These are phyloP conservation scores for Acanthamoeba triangularis DNA, from an alignment of 208 protist species.

Conservation along the genomic window DNA sequence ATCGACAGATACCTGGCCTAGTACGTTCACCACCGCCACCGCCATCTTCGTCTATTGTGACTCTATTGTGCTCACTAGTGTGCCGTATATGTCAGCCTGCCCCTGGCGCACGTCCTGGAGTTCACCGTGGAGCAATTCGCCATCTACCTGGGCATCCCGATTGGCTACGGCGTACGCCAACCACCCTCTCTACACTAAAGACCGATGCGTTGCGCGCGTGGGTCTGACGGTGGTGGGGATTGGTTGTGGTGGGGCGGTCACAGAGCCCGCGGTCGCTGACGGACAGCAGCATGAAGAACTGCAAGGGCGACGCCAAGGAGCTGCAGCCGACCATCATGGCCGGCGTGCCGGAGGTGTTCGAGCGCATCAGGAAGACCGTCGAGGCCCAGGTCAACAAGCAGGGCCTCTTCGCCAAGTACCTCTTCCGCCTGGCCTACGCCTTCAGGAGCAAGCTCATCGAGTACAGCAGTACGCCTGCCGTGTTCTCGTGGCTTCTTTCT, in stretches of 20 bases:
- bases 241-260: not conserved
- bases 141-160: conserved; percentile 44
- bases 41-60: not conserved
- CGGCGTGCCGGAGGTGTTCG: conserved; percentile 77
- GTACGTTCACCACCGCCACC: not conserved
- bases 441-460: conserved; percentile 28
- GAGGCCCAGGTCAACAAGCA: conserved; percentile 54
- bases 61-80: too few relatives aligned
- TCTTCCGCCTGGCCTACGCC: conserved; percentile 72
- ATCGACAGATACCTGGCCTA: conserved; percentile 20
- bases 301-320: conserved; percentile 63
- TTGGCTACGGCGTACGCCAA: conserved; percentile 72
- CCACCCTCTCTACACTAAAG: not conserved
- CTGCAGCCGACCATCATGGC: conserved; percentile 77
- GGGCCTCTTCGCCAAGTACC: not conserved
- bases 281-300: conserved; percentile 50
- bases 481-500: not conserved
- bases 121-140: conserved; percentile 46
- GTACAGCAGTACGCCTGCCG: not conserved
- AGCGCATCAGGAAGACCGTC: conserved; percentile 50
- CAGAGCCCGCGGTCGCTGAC: conserved; percentile 65
- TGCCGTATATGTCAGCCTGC: conserved; percentile 74
- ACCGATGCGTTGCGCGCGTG: too few relatives aligned
- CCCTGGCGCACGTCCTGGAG: conserved; percentile 80
- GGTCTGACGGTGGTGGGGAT: too few relatives aligned